phyloP scores from a whole-genome alignment of 2,329 filamentous ascomycete genomes.

The Chaetomiaceae sp. region DNA sequence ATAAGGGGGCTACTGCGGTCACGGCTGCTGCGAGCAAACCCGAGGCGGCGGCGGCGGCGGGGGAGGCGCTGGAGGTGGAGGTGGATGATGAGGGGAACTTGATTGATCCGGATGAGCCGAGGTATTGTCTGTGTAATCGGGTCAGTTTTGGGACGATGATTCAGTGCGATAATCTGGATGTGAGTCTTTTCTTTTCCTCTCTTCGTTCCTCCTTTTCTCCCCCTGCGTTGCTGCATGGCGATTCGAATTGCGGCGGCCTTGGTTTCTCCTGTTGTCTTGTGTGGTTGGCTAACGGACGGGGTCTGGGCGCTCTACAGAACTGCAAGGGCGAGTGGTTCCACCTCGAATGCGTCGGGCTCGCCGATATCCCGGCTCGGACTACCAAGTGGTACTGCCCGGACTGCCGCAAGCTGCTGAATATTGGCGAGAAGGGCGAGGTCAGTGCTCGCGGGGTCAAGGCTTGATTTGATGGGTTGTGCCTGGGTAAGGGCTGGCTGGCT shows the following conservation, averaged over 20 bases:
- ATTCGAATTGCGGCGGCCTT: too few relatives aligned
- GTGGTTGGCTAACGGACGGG: not conserved
- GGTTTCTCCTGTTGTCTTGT: too few relatives aligned
- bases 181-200: slow-evolving; percentile 38
- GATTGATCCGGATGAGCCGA: slow-evolving; percentile 68
- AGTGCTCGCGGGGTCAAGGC: slow-evolving; percentile 51
- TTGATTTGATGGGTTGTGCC: too few relatives aligned
- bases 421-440: slow-evolving; percentile 58
- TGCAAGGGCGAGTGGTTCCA: slow-evolving; percentile 86
- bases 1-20: slow-evolving; percentile 24
- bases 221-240: not conserved
- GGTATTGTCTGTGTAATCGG: slow-evolving; percentile 72
- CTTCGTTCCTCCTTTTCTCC: slow-evolving; percentile 5
- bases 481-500: too few relatives aligned
- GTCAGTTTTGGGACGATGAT: slow-evolving; percentile 83
- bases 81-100: slow-evolving; percentile 62
- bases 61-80: slow-evolving; percentile 46
- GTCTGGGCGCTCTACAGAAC: slow-evolving; percentile 35
- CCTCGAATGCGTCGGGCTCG: slow-evolving; percentile 66
- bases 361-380: slow-evolving; percentile 61
- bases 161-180: slow-evolving; percentile 70
- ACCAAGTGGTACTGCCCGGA: slow-evolving; percentile 83
- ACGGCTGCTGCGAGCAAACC: not conserved
- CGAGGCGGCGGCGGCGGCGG: slow-evolving; percentile 29
- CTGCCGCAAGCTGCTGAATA: slow-evolving; percentile 57